Conservation (phyloP, 148 eudicot species). For the Beta vulgaris region DNA sequence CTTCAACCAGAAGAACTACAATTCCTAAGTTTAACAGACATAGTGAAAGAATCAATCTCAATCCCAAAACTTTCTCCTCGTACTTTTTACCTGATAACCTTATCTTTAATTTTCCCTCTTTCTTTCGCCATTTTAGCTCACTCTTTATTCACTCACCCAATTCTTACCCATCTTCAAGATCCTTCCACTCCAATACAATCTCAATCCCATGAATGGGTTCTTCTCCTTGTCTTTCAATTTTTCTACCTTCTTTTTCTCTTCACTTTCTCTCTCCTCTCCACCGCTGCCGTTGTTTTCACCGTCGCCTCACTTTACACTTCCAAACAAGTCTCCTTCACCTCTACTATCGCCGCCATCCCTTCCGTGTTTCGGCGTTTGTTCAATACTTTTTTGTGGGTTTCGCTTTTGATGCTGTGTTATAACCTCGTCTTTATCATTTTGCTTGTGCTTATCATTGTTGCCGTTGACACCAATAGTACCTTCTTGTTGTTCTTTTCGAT, state of each 20-base stretch:
- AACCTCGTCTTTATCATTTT: conserved; percentile 48
- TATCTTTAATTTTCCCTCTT: conserved; percentile 81
- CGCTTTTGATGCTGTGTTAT: conserved; percentile 56
- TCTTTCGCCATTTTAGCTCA: conserved; percentile 95
- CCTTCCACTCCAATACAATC: conserved; percentile 30
- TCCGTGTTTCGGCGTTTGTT: conserved; percentile 70
- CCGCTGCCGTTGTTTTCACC: conserved; percentile 91
- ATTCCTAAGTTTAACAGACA: conserved; percentile 46
- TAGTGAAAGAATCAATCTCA: conserved; percentile 62
- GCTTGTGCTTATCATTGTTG: conserved; percentile 50
- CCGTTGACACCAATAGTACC: conserved; percentile 51
- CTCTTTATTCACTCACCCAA: conserved; percentile 85
- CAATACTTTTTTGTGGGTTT: conserved; percentile 69
- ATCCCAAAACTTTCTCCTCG: conserved; percentile 71
- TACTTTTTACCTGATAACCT: conserved; percentile 81
- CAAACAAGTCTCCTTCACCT: conserved; percentile 67
- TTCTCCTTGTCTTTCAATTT: conserved; percentile 68
- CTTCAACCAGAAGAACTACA: conserved; percentile 82
- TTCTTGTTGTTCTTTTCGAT: conserved; percentile 44
- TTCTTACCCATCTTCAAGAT: conserved; percentile 55
- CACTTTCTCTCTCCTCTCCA: conserved; percentile 81
- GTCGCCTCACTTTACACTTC: conserved; percentile 84
- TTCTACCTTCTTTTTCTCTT: conserved; percentile 81
- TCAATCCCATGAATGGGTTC: conserved; percentile 53
- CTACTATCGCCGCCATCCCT: conserved; percentile 70